phyloP scores from a whole-genome alignment of 1,139 yeast genomes.

The Magnusiomyces suaveolens region DNA sequence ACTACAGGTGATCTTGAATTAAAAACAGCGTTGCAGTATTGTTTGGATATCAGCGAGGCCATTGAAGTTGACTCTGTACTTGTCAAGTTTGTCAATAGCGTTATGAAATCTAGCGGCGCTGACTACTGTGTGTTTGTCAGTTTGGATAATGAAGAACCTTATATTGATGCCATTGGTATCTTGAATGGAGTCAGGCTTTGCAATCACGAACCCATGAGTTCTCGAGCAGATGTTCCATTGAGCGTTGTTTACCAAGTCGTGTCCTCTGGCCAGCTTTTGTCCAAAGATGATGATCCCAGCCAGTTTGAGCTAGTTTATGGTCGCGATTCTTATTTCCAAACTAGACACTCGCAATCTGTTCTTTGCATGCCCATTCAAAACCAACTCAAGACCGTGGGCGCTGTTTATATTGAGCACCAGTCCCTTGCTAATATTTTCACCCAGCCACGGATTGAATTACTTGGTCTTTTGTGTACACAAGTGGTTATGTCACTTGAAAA shows the following conservation, averaged over 20 bases:
- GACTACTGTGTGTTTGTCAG: slow-evolving; percentile 41
- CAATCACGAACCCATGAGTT: slow-evolving; percentile 37
- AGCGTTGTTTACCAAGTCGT: slow-evolving; percentile 37
- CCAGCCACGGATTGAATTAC: slow-evolving; percentile 35
- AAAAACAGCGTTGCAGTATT: slow-evolving; percentile 33
- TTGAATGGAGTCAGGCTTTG: slow-evolving; percentile 33
- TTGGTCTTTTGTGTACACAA: slow-evolving; percentile 43
- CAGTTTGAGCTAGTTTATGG: slow-evolving; percentile 34
- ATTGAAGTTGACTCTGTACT: slow-evolving; percentile 37
- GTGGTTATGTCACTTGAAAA: slow-evolving; percentile 48
- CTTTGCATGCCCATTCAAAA: slow-evolving; percentile 44
- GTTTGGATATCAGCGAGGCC: slow-evolving; percentile 44
- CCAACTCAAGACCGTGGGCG: slow-evolving; percentile 40
- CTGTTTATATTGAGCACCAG: slow-evolving; percentile 40
- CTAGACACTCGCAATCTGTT: slow-evolving; percentile 33
- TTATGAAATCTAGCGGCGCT: slow-evolving; percentile 38
- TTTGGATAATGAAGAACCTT: slow-evolving; percentile 31
- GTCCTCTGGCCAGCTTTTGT: slow-evolving; percentile 29
- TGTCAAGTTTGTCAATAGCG: slow-evolving; percentile 36
- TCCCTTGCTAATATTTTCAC: slow-evolving; percentile 28
- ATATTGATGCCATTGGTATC: slow-evolving; percentile 40
- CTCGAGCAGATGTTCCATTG: slow-evolving; percentile 40
- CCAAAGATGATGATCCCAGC: slow-evolving; percentile 31
- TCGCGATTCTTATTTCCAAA: slow-evolving; percentile 38
- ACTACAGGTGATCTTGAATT: slow-evolving; percentile 16